A percentile compares a stretch with the other conserved stretches of the same genome.
Conservation (phyloP, 2,329 filamentous ascomycete genomes). For the Pseudocercospora musae region DNA sequence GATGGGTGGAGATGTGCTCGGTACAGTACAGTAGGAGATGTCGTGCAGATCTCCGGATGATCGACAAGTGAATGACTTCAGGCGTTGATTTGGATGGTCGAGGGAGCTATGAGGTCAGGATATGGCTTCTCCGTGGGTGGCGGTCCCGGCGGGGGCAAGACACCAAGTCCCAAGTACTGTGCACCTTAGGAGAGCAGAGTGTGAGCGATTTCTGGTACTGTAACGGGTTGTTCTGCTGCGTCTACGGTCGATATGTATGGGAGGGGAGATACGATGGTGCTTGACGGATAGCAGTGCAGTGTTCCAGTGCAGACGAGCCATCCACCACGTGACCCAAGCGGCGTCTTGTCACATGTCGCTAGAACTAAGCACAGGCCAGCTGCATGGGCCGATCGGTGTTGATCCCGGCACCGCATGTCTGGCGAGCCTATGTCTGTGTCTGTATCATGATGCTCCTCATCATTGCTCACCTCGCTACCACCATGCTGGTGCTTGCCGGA, state of each 20-base stretch:
- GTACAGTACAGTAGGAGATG: neutral
- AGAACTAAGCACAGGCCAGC: too few relatives aligned
- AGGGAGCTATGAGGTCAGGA: neutral
- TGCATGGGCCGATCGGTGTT: conserved; percentile 1
- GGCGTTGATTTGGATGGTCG: too few relatives aligned
- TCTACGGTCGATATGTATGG: neutral
- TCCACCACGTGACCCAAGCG: too few relatives aligned
- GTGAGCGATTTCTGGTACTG: neutral
- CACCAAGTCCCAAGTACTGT: neutral
- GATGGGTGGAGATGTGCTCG: neutral
- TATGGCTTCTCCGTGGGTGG: neutral
- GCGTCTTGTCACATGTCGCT: conserved; percentile 3
- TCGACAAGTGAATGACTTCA: neutral
- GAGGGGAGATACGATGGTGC: neutral
- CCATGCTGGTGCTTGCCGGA: neutral
- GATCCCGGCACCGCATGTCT: conserved; percentile 4
- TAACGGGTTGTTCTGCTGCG: neutral
- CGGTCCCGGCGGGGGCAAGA: neutral
- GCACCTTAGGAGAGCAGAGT: neutral
- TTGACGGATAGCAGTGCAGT: too few relatives aligned
- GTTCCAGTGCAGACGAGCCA: neutral
- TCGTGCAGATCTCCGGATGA: neutral
- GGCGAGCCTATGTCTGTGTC: too few relatives aligned
- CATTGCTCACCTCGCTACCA: conserved; percentile 13
- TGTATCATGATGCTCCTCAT: too few relatives aligned